phyloP scores from a whole-genome alignment of 2,329 filamentous ascomycete genomes.

The Talaromyces piceae region DNA sequence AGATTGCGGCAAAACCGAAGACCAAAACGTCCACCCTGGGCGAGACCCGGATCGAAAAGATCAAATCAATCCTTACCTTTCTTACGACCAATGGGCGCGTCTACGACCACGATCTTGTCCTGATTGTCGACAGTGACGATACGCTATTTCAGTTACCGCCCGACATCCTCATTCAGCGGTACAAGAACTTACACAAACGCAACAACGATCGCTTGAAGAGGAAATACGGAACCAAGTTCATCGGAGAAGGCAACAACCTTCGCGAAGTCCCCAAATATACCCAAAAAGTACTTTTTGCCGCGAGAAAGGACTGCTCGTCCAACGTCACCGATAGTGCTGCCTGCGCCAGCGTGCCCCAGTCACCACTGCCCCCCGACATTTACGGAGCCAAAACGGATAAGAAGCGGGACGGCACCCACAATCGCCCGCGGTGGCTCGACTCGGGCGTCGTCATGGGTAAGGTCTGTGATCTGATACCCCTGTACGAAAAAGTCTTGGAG shows the following conservation, averaged over 20 bases:
- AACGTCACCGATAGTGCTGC: conserved; percentile 37
- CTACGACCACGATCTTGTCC: conserved; percentile 52
- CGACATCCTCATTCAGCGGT: conserved; percentile 55
- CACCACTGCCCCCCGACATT: conserved; percentile 42
- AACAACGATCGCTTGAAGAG: conserved; percentile 47
- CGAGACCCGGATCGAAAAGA: conserved; percentile 38
- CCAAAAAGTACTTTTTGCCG: conserved; percentile 50
- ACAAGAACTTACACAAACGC: conserved; percentile 48
- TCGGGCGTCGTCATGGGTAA: conserved; percentile 46
- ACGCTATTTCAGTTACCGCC: conserved; percentile 59
- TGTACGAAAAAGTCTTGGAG: conserved; percentile 40
- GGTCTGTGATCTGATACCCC: conserved; percentile 39
- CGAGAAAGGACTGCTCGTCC: conserved; percentile 47
- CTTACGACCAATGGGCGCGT: conserved; percentile 42
- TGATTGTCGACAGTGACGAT: conserved; percentile 58
- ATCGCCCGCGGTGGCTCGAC: conserved; percentile 43
- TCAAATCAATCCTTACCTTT: conserved; percentile 42
- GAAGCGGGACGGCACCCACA: conserved; percentile 28
- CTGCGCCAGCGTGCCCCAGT: conserved; percentile 48
- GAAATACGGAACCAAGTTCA: conserved; percentile 39
- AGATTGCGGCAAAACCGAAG: conserved; percentile 5
- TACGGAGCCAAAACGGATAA: conserved; percentile 41
- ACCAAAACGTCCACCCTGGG: conserved; percentile 25
- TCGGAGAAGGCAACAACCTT: conserved; percentile 14
- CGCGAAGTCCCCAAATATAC: conserved; percentile 36